Base-by-base conservation (phyloP, 1,284 basidiomycete genomes). In the Heterobasidion occidentale region DNA sequence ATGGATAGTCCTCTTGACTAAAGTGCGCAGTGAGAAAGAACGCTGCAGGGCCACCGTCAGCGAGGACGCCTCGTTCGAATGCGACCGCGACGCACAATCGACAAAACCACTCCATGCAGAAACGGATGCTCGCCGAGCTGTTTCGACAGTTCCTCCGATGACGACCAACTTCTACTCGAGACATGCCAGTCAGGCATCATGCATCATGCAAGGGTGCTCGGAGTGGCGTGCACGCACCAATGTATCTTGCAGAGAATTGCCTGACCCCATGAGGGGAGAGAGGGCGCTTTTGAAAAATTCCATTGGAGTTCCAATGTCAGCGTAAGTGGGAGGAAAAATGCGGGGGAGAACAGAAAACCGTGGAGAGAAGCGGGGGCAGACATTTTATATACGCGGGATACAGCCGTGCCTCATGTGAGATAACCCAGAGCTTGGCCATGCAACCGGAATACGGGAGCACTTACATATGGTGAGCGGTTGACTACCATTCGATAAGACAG, bases 1-100 rank as follows among this genome's bases (percentile, higher is more conserved):
- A 90, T 2, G 88, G 88, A 62, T 90, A 91, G 64, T 92, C 90
- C 62, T 91, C 89, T 64, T 90, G 84, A 63, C 81, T 88, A 63
- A 92, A 92, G 64, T 90, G 88, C 0, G 90, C 89, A 14, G 90
- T 92, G 57, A 92, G 76, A 76, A 90, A 92, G 76, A 92, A 92
- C 0, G 88, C 88, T 91, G 46, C 51, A 51, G 51, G 58, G 49
- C 35, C 46, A 48, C 35, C 49, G 19, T 51, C 50, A 33, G 52
- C 34, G 15, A 33, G 48, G 27, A 35, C 9, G 47, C 48, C 35
- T n/a, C 7, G 17, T 15, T 48, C 47, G 46, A 14, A 9, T 46
- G 14, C n/a, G n/a, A 48, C 33, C 35, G 50, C 46, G 19, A 68
- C 85, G 65, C 67, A 90, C 89, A 92, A 67, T 92, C 90, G 12